Evolutionary conservation across 345 rosid species (phyloP).

Genomic region (Syzygium aromaticum): DNA sequence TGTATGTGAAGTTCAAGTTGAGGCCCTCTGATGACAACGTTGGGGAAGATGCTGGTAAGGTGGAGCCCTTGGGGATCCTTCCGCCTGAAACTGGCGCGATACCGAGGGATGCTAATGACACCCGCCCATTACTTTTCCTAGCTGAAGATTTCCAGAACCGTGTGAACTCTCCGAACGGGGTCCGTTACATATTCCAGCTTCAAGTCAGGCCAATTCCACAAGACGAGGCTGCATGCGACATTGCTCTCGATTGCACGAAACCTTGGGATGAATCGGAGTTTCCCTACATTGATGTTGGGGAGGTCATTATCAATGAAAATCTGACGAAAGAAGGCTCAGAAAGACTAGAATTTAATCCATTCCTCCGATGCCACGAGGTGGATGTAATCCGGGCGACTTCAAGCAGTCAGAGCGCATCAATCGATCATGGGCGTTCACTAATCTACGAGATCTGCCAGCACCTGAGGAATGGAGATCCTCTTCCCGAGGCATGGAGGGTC

Average conservation of each 20-base stretch:
- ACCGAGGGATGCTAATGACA: slow-evolving; percentile 44
- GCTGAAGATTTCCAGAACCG: slow-evolving; percentile 49
- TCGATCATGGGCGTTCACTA: slow-evolving; percentile 69
- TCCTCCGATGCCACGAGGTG: slow-evolving; percentile 28
- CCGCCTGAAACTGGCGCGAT: slow-evolving; percentile 83
- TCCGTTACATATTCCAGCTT: slow-evolving; percentile 48
- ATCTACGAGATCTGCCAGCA: slow-evolving; percentile 61
- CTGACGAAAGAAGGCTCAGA: slow-evolving; percentile 44
- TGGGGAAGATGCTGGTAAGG: slow-evolving; percentile 47
- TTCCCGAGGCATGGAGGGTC: slow-evolving; percentile 53
- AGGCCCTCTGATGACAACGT: slow-evolving; percentile 31
- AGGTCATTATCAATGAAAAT: slow-evolving; percentile 32
- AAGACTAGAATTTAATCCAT: slow-evolving; percentile 46
- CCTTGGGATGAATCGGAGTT: slow-evolving; percentile 50
- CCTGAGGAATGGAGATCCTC: slow-evolving; percentile 43
- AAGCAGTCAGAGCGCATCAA: slow-evolving; percentile 53
- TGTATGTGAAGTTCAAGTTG: slow-evolving; percentile 59
- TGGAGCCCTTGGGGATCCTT: slow-evolving; percentile 53
- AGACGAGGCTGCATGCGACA: slow-evolving; percentile 32
- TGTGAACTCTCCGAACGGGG: slow-evolving; percentile 32
- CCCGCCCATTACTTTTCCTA: slow-evolving; percentile 51
- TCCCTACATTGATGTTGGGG: slow-evolving; percentile 44
- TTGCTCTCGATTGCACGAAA: slow-evolving; percentile 49
- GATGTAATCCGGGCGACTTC: slow-evolving; percentile 53
- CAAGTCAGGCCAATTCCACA: slow-evolving; percentile 35